phyloP scores from a whole-genome alignment of 495 filamentous ascomycete genomes.

The Penicillium argentinense region DNA sequence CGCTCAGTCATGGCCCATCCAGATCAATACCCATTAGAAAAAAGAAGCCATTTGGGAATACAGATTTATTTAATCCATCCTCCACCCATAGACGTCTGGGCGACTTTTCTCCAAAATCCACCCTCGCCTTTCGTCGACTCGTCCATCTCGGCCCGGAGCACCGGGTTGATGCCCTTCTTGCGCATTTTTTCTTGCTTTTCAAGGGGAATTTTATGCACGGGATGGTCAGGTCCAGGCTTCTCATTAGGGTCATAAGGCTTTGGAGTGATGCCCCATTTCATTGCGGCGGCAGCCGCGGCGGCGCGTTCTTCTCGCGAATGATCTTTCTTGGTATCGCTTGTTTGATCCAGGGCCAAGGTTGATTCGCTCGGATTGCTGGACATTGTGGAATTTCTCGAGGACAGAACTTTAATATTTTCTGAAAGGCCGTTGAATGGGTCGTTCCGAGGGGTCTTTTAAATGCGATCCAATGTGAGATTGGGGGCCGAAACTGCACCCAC shows the following conservation, averaged over 20 bases:
- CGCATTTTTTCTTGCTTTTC: slow-evolving; percentile 26
- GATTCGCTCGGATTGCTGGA: neutral
- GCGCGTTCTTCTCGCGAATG: neutral
- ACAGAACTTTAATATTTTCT: no score
- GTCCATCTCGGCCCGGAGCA: slow-evolving; percentile 20
- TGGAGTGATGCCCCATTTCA: slow-evolving; percentile 19
- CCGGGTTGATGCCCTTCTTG: slow-evolving; percentile 21
- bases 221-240: slow-evolving; percentile 12
- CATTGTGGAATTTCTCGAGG: neutral
- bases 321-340: neutral
- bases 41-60: no score
- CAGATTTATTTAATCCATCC: slow-evolving; percentile 24
- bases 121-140: slow-evolving; percentile 17
- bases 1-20: no score
- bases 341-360: neutral
- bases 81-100: slow-evolving; percentile 18
- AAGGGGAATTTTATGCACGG: slow-evolving; percentile 21
- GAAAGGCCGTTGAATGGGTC: no score
- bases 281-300: neutral
- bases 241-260: slow-evolving; percentile 2
- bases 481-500: neutral
- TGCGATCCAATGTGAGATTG: neutral
- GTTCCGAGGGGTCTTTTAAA: neutral
- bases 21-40: no score
- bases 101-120: slow-evolving; percentile 19